A percentile compares a stretch with the other conserved stretches of the same genome.
These are phyloP conservation scores for Colletotrichum graminicola DNA, from an alignment of 2,329 filamentous ascomycete species.

Conservation along the genomic window DNA sequence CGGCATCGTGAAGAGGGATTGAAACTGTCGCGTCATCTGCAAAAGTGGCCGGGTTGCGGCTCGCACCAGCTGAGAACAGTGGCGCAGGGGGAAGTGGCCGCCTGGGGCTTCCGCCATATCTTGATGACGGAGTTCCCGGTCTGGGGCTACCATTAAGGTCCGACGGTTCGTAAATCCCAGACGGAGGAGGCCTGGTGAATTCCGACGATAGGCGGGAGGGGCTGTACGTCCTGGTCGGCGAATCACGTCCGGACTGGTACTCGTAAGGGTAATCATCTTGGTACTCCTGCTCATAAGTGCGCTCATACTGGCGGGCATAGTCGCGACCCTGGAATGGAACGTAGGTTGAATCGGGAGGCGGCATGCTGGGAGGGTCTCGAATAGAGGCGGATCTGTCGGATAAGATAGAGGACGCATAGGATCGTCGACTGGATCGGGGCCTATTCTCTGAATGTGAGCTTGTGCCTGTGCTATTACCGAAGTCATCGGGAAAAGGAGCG, in stretches of 20 bases:
- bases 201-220: slow-evolving; percentile 68
- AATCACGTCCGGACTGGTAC: slow-evolving; percentile 46
- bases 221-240: slow-evolving; percentile 71
- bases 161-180: slow-evolving; percentile 83
- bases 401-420: slow-evolving; percentile 67
- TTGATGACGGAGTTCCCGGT: slow-evolving; percentile 89
- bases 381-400: slow-evolving; percentile 64
- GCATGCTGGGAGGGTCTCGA: slow-evolving; percentile 70
- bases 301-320: slow-evolving; percentile 48
- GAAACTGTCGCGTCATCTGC: slow-evolving; percentile 77
- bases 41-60: slow-evolving; percentile 63
- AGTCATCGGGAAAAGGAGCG: slow-evolving; percentile 39
- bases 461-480: slow-evolving; percentile 41
- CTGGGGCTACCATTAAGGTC: slow-evolving; percentile 91
- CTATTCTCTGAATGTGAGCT: slow-evolving; percentile 61
- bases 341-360: slow-evolving; percentile 74
- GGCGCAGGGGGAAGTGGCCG: slow-evolving; percentile 90
- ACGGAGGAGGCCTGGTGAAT: slow-evolving; percentile 78
- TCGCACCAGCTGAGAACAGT: slow-evolving; percentile 74
- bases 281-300: slow-evolving; percentile 43
- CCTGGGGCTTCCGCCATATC: slow-evolving; percentile 88
- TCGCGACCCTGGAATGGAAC: slow-evolving; percentile 65
- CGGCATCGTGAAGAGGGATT: slow-evolving; percentile 76
- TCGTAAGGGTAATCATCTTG: slow-evolving; percentile 37
- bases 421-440: slow-evolving; percentile 57